These are phyloP conservation scores for Aspergillus terreus DNA, from an alignment of 2,329 filamentous ascomycete species.

Conservation along the genomic window DNA sequence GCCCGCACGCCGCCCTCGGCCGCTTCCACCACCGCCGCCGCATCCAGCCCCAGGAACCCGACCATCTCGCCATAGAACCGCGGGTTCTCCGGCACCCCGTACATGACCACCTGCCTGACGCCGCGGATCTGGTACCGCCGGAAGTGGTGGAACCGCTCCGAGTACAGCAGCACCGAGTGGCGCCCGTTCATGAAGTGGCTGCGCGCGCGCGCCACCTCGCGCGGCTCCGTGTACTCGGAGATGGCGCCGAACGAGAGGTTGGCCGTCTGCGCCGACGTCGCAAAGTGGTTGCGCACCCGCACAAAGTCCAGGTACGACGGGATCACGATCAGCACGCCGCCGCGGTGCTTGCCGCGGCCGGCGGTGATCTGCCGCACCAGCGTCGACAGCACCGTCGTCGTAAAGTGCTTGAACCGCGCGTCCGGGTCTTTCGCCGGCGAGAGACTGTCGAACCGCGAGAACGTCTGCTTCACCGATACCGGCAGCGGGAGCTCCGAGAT, in stretches of 20 bases:
- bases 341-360: slow-evolving; percentile 44
- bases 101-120: slow-evolving; percentile 81
- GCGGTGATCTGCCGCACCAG: slow-evolving; percentile 58
- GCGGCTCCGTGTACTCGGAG: slow-evolving; percentile 78
- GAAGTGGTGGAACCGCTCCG: slow-evolving; percentile 95
- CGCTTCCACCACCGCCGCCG: slow-evolving; percentile 52
- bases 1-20: slow-evolving; percentile 54
- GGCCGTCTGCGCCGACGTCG: slow-evolving; percentile 58
- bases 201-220: slow-evolving; percentile 76
- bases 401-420: slow-evolving; percentile 87
- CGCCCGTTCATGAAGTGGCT: slow-evolving; percentile 83
- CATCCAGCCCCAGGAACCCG: slow-evolving; percentile 38
- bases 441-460: slow-evolving; percentile 75
- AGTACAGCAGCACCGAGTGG: slow-evolving; percentile 82
- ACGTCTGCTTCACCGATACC: slow-evolving; percentile 76
- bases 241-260: slow-evolving; percentile 73
- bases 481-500: slow-evolving; percentile 65
- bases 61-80: slow-evolving; percentile 44
- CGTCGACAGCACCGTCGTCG: slow-evolving; percentile 70
- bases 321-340: slow-evolving; percentile 81
- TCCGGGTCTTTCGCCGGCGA: slow-evolving; percentile 76
- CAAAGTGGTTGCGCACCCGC: slow-evolving; percentile 86
- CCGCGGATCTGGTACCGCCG: slow-evolving; percentile 79
- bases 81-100: slow-evolving; percentile 85
- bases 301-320: slow-evolving; percentile 95